These are phyloP conservation scores for Hemisphaericaspora xylofermentans DNA, from an alignment of 1,139 yeast species.

Conservation along the genomic window DNA sequence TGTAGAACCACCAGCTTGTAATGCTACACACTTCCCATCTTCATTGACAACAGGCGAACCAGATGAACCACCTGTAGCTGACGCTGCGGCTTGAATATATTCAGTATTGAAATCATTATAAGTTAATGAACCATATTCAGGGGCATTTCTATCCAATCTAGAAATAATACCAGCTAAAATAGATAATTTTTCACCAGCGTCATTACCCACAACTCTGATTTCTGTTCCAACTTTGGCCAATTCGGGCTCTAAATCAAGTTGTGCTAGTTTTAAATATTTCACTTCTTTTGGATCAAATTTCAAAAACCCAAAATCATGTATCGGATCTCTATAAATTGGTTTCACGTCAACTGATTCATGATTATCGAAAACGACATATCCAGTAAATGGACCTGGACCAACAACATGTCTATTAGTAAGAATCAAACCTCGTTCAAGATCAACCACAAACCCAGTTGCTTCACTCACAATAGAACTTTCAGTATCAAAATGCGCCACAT, in stretches of 20 bases:
- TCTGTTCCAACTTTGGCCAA: slow-evolving; percentile 87
- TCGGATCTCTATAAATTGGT: slow-evolving; percentile 82
- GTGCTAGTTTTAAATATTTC: slow-evolving; percentile 70
- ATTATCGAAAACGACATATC: slow-evolving; percentile 89
- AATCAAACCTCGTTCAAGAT: slow-evolving; percentile 74
- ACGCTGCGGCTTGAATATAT: slow-evolving; percentile 94
- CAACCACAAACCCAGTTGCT: slow-evolving; percentile 96
- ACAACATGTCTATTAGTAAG: slow-evolving; percentile 93
- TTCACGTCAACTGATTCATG: slow-evolving; percentile 90
- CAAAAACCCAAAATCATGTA: slow-evolving; percentile 82
- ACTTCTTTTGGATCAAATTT: slow-evolving; percentile 71
- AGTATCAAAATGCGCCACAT: slow-evolving; percentile 83
- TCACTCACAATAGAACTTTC: slow-evolving; percentile 81
- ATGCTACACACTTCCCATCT: slow-evolving; percentile 84
- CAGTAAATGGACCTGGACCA: slow-evolving; percentile 91
- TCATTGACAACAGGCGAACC: slow-evolving; percentile 94
- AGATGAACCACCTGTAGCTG: slow-evolving; percentile 93
- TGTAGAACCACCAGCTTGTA: slow-evolving; percentile 92
- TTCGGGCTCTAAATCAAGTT: slow-evolving; percentile 73
- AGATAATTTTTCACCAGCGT: slow-evolving; percentile 91
- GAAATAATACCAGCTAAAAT: slow-evolving; percentile 88
- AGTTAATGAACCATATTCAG: slow-evolving; percentile 87
- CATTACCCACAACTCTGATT: slow-evolving; percentile 92
- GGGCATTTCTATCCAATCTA: slow-evolving; percentile 90
- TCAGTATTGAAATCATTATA: slow-evolving; percentile 95